phyloP scores from a whole-genome alignment of 768 basidiomycete genomes.

The Pisolithus marmoratus region DNA sequence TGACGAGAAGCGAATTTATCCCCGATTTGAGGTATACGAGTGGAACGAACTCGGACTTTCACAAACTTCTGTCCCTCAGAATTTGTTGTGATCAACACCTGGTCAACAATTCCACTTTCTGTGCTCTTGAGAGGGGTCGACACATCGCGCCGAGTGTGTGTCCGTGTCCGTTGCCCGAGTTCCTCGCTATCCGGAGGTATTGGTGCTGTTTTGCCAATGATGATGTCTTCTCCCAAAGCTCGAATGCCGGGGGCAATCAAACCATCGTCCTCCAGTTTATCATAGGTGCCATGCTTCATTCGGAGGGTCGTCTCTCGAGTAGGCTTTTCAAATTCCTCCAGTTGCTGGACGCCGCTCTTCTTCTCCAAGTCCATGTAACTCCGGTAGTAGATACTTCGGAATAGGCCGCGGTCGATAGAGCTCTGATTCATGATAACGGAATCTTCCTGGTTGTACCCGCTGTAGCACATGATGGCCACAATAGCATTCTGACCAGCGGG shows the following conservation, averaged over 20 bases:
- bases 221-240: constrained; percentile 95
- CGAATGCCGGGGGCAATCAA: constrained; percentile 93
- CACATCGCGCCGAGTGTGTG: constrained; percentile 91
- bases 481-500: constrained; percentile 99
- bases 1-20: constrained; percentile 99
- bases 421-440: constrained; percentile 99
- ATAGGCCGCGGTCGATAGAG: constrained; percentile 95
- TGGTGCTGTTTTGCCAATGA: constrained; percentile 98
- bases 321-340: constrained; percentile 98
- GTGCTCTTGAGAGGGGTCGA: constrained; percentile 98
- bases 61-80: constrained; percentile 96
- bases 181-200: constrained; percentile 96
- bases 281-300: constrained; percentile 98
- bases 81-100: constrained; percentile 95
- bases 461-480: constrained; percentile 97
- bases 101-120: constrained; percentile 96
- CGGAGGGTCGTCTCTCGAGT: constrained; percentile 87
- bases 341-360: constrained; percentile 83
- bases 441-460: constrained; percentile 99
- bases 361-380: constrained; percentile 99
- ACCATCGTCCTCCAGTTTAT: constrained; percentile 96
- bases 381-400: constrained; percentile 97
- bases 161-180: constrained; percentile 90
- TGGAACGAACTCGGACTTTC: constrained; percentile 93
- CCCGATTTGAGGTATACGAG: constrained; percentile 94